Conservation (phyloP, 2,329 filamentous ascomycete species). For the Trichoderma aggressivum region DNA sequence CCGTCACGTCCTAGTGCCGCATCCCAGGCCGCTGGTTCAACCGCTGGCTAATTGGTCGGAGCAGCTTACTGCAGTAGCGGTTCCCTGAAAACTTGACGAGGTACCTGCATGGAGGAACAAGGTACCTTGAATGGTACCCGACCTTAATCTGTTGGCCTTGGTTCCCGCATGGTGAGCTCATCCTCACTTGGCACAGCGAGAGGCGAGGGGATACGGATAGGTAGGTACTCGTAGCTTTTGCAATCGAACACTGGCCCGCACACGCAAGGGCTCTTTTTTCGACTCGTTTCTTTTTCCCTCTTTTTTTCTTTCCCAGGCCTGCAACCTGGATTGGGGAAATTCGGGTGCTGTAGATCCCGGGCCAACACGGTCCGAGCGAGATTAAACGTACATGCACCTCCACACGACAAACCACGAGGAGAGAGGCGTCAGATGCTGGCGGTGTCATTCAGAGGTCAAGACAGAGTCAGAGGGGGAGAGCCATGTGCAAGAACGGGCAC, state of each 20-base stretch:
- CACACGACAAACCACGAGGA: not conserved
- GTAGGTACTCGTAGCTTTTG: not conserved
- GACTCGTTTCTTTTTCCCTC: not conserved
- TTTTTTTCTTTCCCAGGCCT: not conserved
- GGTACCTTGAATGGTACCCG: not conserved
- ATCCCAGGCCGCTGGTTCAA: not conserved
- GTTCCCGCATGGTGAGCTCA: not conserved
- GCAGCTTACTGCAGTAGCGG: not conserved
- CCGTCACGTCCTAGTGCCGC: not conserved
- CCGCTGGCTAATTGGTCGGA: not conserved
- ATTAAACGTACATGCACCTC: constrained; percentile 10
- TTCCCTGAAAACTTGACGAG: not conserved
- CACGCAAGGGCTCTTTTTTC: not conserved
- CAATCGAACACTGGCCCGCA: not conserved
- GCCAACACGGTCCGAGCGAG: constrained; percentile 11
- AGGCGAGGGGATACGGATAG: not conserved
- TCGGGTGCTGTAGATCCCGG: constrained; percentile 9
- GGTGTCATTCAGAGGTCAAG: not conserved
- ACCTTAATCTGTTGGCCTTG: not conserved
- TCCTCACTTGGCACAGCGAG: not conserved
- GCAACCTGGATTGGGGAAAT: not conserved
- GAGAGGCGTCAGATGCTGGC: not conserved
- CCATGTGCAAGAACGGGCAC: not conserved
- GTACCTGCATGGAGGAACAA: not conserved
- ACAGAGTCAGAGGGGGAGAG: not conserved